A percentile compares a stretch with the other conserved stretches of the same genome.
These are phyloP conservation scores for Sphaerostilbella broomeana DNA, from an alignment of 2,329 filamentous ascomycete genomes.

Conservation along the genomic window DNA sequence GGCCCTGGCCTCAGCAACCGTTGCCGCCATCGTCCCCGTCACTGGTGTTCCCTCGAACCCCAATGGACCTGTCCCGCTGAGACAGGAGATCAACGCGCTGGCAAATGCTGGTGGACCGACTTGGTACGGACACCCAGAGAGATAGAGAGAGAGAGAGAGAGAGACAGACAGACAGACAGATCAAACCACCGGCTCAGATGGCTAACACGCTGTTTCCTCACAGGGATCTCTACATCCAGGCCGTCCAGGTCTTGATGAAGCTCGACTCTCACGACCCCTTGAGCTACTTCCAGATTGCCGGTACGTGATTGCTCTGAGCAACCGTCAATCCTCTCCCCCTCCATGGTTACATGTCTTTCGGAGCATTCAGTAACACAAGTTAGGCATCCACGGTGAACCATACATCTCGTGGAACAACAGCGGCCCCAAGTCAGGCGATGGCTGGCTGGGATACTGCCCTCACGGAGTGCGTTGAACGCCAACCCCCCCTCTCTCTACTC, in stretches of 20 bases:
- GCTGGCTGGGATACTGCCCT: conserved; percentile 39
- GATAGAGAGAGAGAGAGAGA: not conserved
- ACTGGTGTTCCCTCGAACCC: conserved; percentile 33
- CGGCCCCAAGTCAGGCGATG: conserved; percentile 23
- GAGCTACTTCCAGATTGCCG: conserved; percentile 46
- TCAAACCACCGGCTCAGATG: conserved; percentile 5
- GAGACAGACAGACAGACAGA: not conserved
- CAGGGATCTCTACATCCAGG: conserved; percentile 46
- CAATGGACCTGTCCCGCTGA: conserved; percentile 36
- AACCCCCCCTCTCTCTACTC: not conserved
- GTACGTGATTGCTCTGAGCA: conserved; percentile 31
- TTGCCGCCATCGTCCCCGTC: conserved; percentile 25
- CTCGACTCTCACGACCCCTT: conserved; percentile 33
- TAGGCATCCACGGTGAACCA: conserved; percentile 37
- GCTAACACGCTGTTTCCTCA: conserved; percentile 3
- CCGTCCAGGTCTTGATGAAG: conserved; percentile 37
- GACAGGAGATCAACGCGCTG: conserved; percentile 43
- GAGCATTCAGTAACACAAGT: conserved; percentile 14
- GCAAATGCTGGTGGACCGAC: conserved; percentile 32
- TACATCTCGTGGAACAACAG: conserved; percentile 37
- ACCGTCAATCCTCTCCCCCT: not conserved
- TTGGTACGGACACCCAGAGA: conserved; percentile 31
- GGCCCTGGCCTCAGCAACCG: conserved; percentile 22
- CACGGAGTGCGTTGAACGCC: conserved; percentile 34
- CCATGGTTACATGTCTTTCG: conserved; percentile 6